Evolutionary conservation across 352 stramenopile genomes (phyloP).

Genomic region (Globisporangium apiculatum): DNA sequence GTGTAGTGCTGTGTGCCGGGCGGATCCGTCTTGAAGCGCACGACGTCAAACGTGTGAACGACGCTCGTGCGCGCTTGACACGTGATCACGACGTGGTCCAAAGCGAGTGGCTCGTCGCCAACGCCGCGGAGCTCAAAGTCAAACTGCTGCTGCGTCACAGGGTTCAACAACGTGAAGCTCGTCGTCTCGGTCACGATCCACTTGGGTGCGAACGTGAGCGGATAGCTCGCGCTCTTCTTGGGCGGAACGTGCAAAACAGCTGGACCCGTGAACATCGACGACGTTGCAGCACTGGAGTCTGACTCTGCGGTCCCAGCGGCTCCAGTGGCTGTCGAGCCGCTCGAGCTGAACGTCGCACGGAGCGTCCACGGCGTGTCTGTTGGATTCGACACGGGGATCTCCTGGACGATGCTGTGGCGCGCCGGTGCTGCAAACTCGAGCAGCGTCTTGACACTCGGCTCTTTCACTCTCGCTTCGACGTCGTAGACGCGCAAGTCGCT

Average conservation of each 20-base stretch:
- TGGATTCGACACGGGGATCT: slow-evolving; percentile 89
- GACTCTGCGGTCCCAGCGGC: too few relatives aligned
- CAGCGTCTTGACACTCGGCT: slow-evolving; percentile 76
- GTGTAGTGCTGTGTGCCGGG: slow-evolving; percentile 49
- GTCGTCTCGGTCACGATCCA: slow-evolving; percentile 74
- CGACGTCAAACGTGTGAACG: slow-evolving; percentile 67
- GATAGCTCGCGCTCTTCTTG: slow-evolving; percentile 64
- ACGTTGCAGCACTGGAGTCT: slow-evolving; percentile 9
- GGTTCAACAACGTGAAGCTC: slow-evolving; percentile 76
- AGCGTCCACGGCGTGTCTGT: slow-evolving; percentile 82
- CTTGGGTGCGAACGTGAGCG: slow-evolving; percentile 73
- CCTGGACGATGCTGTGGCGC: slow-evolving; percentile 82
- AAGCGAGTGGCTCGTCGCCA: slow-evolving; percentile 86
- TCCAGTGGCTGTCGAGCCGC: background rate
- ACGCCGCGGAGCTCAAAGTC: slow-evolving; percentile 85
- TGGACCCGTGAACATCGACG: slow-evolving; percentile 64
- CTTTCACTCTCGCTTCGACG: slow-evolving; percentile 77
- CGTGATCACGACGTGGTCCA: slow-evolving; percentile 79
- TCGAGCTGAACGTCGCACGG: slow-evolving; percentile 43
- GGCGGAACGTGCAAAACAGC: slow-evolving; percentile 57
- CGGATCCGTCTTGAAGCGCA: slow-evolving; percentile 41
- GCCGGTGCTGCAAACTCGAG: slow-evolving; percentile 88
- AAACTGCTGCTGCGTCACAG: slow-evolving; percentile 78
- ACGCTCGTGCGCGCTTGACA: slow-evolving; percentile 87
- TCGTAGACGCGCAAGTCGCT: slow-evolving; percentile 82